These are phyloP conservation scores for Xylaria sp. DNA, from an alignment of 2,329 filamentous ascomycete species.

Conservation along the genomic window DNA sequence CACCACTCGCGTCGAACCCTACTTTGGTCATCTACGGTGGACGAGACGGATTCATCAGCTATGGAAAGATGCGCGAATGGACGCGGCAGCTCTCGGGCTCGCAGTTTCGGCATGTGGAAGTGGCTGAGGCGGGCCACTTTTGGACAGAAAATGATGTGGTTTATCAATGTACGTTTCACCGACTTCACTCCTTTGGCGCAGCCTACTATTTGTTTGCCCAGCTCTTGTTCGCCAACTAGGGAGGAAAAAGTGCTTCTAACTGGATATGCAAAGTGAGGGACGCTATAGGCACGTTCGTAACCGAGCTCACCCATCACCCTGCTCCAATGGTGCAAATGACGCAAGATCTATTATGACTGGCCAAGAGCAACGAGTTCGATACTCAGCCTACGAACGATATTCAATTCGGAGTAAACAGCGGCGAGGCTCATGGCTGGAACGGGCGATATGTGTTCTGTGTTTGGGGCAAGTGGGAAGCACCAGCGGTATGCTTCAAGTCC, in stretches of 20 bases:
- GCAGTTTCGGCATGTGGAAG: conserved; percentile 59
- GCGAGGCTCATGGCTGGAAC: too few relatives aligned
- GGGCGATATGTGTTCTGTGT: too few relatives aligned
- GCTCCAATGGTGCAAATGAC: not conserved
- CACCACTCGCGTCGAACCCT: conserved; percentile 67
- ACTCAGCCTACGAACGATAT: too few relatives aligned
- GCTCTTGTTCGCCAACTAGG: not conserved
- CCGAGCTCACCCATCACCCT: conserved; percentile 7
- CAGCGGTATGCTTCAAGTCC: too few relatives aligned
- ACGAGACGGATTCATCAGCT: conserved; percentile 77
- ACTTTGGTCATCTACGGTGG: conserved; percentile 81
- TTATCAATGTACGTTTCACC: conserved; percentile 49
- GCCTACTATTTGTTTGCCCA: not conserved
- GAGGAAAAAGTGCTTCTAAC: conserved; percentile 16
- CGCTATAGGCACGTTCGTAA: conserved; percentile 30
- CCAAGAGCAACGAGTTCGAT: too few relatives aligned
- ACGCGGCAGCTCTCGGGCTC: conserved; percentile 63
- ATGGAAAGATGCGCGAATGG: conserved; percentile 75
- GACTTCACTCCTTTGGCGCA: conserved; percentile 24
- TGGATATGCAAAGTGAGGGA: conserved; percentile 26
- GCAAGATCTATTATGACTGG: too few relatives aligned
- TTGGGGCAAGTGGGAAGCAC: too few relatives aligned
- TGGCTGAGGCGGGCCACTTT: conserved; percentile 69
- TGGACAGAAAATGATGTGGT: conserved; percentile 67
- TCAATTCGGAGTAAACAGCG: too few relatives aligned